Conservation (phyloP, 1,284 basidiomycete species). For the Volvariella volvacea region DNA sequence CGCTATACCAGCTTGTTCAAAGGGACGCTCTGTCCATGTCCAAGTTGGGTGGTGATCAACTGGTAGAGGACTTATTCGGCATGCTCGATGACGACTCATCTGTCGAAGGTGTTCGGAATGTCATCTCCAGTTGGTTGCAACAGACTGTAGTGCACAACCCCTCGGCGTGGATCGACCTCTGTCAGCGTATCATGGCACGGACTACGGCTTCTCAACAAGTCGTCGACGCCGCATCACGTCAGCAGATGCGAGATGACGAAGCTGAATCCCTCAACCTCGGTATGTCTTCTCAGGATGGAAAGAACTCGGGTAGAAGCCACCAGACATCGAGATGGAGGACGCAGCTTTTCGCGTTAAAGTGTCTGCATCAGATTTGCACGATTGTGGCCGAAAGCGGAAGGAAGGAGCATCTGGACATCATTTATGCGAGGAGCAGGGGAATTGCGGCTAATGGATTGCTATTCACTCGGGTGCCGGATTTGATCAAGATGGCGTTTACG, state of each 20-base stretch:
- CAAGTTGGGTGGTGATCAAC: slow-evolving; percentile 85
- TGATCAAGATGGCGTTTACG: slow-evolving; percentile 97
- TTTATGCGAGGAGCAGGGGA: slow-evolving; percentile 48
- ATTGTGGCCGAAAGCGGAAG: slow-evolving; percentile 70
- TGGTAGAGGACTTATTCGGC: slow-evolving; percentile 93
- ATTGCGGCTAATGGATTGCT: slow-evolving; percentile 48
- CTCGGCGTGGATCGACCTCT: slow-evolving; percentile 96
- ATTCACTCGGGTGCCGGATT: slow-evolving; percentile 80
- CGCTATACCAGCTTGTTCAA: slow-evolving; percentile 95
- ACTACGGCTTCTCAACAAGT: slow-evolving; percentile 78
- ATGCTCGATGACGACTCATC: slow-evolving; percentile 93
- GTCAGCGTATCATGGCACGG: slow-evolving; percentile 92
- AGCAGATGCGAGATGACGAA: slow-evolving; percentile 83
- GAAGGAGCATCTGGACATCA: slow-evolving; percentile 77
- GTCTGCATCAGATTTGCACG: slow-evolving; percentile 85
- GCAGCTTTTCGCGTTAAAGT: slow-evolving; percentile 91
- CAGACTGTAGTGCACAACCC: slow-evolving; percentile 93
- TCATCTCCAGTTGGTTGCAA: slow-evolving; percentile 92
- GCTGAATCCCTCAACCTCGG: slow-evolving; percentile 79
- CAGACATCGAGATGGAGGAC: slow-evolving; percentile 90
- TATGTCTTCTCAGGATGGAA: slow-evolving; percentile 29
- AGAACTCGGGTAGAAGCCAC: slow-evolving; percentile 28
- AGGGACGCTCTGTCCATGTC: slow-evolving; percentile 91
- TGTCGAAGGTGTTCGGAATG: slow-evolving; percentile 90
- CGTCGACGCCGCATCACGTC: slow-evolving; percentile 45